Evolutionary conservation across 768 basidiomycete genomes (phyloP).

Genomic region (Phylloporus scabripes): DNA sequence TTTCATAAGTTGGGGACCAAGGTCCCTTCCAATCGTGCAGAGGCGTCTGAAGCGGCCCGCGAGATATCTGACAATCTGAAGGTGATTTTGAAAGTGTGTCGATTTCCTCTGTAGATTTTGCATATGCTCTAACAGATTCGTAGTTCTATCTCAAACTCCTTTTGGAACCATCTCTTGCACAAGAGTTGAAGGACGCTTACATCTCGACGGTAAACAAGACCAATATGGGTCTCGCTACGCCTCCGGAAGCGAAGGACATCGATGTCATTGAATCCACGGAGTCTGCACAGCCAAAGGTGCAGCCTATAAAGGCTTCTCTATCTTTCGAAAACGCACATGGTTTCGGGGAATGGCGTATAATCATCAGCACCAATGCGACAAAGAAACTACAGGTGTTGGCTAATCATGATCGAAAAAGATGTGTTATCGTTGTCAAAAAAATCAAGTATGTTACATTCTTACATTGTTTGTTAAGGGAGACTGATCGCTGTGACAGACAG

Average conservation of each 20-base stretch:
- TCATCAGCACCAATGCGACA: constrained; percentile 49
- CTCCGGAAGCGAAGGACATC: neutral
- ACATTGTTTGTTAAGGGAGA: neutral
- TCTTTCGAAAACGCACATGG: constrained; percentile 54
- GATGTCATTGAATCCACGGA: constrained; percentile 10
- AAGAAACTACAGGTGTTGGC: constrained; percentile 44
- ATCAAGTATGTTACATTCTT: constrained; percentile 44
- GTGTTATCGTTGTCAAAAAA: constrained; percentile 64
- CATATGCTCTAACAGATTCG: neutral
- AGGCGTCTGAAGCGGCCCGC: constrained; percentile 9
- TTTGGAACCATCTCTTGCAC: constrained; percentile 9
- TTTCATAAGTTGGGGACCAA: constrained; percentile 27
- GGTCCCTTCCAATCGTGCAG: constrained; percentile 24
- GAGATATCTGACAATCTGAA: constrained; percentile 25
- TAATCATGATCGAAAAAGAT: constrained; percentile 40
- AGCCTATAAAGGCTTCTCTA: constrained; percentile 46
- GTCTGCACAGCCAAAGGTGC: constrained; percentile 23
- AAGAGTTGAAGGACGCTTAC: constrained; percentile 9
- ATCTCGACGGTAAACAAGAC: neutral
- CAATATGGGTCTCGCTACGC: neutral
- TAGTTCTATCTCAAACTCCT: constrained; percentile 27
- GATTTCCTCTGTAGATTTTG: too few species aligned
- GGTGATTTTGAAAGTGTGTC: constrained; percentile 27
- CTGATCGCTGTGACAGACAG: constrained; percentile 38
- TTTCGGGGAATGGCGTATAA: constrained; percentile 61